phyloP scores from a whole-genome alignment of 2,329 filamentous ascomycete species.

The Lasiodiplodia gonubiensis region DNA sequence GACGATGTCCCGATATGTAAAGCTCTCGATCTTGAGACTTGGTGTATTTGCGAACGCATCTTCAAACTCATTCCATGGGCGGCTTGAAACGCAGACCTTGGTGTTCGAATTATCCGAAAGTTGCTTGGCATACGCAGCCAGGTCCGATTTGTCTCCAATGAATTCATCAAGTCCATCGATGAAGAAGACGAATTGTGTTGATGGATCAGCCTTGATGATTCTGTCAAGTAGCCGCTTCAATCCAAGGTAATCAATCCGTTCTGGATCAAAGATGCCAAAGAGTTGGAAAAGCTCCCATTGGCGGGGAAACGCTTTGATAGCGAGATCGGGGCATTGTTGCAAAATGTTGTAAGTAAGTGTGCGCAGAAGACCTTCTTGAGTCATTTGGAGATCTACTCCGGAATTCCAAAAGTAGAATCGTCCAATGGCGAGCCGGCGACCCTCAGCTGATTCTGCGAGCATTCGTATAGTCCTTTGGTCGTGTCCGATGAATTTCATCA shows the following conservation, averaged over 20 bases:
- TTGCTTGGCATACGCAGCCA: not conserved
- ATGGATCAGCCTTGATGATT: not conserved
- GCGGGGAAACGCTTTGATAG: not conserved
- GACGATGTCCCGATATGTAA: slow-evolving; percentile 19
- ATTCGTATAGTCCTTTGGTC: slow-evolving; percentile 9
- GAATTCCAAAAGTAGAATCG: slow-evolving; percentile 28
- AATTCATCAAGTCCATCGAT: slow-evolving; percentile 30
- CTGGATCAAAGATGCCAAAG: not conserved
- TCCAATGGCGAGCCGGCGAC: not conserved
- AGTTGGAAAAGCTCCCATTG: not conserved
- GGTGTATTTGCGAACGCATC: slow-evolving; percentile 10
- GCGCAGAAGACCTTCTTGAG: not conserved
- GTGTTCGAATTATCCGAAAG: not conserved
- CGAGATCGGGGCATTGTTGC: not conserved
- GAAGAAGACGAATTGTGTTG: slow-evolving; percentile 14
- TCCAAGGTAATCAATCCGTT: not conserved
- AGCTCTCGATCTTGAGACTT: slow-evolving; percentile 2
- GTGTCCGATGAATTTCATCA: slow-evolving; percentile 45
- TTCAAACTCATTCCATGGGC: slow-evolving; percentile 16
- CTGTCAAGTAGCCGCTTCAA: not conserved
- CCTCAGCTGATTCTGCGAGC: not conserved
- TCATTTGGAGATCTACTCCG: slow-evolving; percentile 21
- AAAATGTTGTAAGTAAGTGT: slow-evolving; percentile 15
- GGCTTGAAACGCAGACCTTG: slow-evolving; percentile 20
- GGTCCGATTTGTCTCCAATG: not conserved